Conservation (phyloP, 331 rosid genomes). For the Telfairia occidentalis region DNA sequence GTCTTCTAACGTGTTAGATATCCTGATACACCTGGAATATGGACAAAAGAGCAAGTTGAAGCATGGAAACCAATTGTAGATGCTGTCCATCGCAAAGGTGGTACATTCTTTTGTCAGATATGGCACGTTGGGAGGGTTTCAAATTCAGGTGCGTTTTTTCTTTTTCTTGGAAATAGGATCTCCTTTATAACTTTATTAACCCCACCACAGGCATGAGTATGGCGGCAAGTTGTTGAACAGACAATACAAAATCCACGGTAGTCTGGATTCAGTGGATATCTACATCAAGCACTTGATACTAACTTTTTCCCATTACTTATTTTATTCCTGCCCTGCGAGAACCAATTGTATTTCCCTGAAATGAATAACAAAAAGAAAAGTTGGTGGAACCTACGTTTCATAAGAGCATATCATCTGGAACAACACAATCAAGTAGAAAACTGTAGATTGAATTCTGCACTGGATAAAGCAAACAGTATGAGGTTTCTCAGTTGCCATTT, state of each 20-base stretch:
- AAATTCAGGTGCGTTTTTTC: conserved; percentile 21
- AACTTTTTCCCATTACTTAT: neutral
- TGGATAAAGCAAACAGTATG: neutral
- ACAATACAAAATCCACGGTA: too few relatives aligned
- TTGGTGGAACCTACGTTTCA: neutral
- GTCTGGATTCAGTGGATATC: too few relatives aligned
- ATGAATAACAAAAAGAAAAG: neutral
- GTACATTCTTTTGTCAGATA: conserved; percentile 44
- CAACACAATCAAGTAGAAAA: neutral
- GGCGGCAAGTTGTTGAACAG: too few relatives aligned
- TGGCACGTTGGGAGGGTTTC: conserved; percentile 58
- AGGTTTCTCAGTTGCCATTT: neutral
- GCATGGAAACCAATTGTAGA: conserved; percentile 32
- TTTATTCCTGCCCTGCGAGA: neutral
- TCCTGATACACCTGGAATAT: conserved; percentile 40
- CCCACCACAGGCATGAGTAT: neutral
- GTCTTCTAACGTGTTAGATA: neutral
- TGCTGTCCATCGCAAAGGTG: conserved; percentile 33
- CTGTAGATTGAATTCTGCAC: neutral
- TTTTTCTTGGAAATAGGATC: neutral
- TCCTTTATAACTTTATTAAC: neutral
- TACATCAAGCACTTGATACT: too few relatives aligned
- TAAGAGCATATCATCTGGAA: neutral
- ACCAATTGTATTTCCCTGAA: neutral
- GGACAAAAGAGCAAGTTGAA: conserved; percentile 44